Evolutionary conservation across 164 flowering plant species (phyloP).

Genomic region (Chimonanthus salicifolius): DNA sequence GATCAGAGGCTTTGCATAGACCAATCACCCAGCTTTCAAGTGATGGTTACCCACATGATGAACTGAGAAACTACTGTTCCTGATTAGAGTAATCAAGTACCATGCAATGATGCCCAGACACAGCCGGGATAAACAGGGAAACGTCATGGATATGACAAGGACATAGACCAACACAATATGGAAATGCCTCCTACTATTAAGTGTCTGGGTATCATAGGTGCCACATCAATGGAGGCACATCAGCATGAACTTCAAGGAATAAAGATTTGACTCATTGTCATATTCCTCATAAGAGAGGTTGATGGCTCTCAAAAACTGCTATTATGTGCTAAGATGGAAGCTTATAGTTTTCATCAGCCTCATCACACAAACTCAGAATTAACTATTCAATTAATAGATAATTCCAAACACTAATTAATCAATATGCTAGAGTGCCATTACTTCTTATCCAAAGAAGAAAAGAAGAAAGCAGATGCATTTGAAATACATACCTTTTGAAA

Average conservation of each 20-base stretch:
- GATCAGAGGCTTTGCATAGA: background rate
- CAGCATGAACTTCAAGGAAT: background rate
- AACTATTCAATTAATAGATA: too few relatives aligned
- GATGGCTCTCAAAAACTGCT: background rate
- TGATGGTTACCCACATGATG: too few relatives aligned
- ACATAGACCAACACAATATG: too few relatives aligned
- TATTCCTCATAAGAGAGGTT: background rate
- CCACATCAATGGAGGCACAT: background rate
- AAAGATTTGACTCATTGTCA: background rate
- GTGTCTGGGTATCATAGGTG: background rate
- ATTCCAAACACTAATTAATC: background rate
- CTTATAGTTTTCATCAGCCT: background rate
- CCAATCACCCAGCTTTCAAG: too few relatives aligned
- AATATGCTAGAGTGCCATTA: background rate
- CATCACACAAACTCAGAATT: background rate
- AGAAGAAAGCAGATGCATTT: background rate
- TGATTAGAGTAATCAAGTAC: too few relatives aligned
- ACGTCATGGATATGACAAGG: too few relatives aligned
- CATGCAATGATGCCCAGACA: too few relatives aligned
- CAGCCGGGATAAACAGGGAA: too few relatives aligned
- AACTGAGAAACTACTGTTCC: too few relatives aligned
- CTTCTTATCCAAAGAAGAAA: too few relatives aligned
- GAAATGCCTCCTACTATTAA: too few relatives aligned
- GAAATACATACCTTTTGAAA: constrained; percentile 38
- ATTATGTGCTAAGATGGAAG: background rate